Conservation (phyloP, 768 basidiomycete genomes). For the Leccinum imitatum region DNA sequence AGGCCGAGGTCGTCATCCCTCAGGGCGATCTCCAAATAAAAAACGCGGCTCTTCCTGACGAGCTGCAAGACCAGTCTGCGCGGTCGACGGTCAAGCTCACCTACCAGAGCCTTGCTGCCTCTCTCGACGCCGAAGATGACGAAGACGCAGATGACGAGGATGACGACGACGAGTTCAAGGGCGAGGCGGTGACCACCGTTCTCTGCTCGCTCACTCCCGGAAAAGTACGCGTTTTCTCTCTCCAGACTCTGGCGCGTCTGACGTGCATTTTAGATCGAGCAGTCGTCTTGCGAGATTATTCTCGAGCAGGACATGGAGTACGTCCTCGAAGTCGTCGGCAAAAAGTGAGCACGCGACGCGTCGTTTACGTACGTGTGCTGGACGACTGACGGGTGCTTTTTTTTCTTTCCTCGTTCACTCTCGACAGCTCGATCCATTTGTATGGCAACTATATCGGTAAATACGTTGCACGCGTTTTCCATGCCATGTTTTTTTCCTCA, state of each 20-base stretch:
- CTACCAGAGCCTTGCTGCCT: constrained; percentile 41
- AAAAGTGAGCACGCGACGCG: constrained; percentile 57
- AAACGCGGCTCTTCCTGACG: constrained; percentile 78
- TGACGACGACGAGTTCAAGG: constrained; percentile 37
- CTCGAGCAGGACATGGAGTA: constrained; percentile 67
- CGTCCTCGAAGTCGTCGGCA: constrained; percentile 69
- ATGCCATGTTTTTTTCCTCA: not conserved
- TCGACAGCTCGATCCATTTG: constrained; percentile 63
- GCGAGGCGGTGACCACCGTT: constrained; percentile 49
- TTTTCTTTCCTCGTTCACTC: not conserved
- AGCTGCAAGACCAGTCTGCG: constrained; percentile 57
- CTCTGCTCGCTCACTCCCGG: constrained; percentile 81
- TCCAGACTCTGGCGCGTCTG: not conserved
- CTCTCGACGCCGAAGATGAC: constrained; percentile 40
- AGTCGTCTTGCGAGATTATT: constrained; percentile 66
- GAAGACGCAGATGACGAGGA: constrained; percentile 44
- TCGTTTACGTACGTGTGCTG: not conserved
- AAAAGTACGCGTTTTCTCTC: constrained; percentile 48
- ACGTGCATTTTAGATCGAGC: constrained; percentile 61
- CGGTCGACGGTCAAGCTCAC: constrained; percentile 69
- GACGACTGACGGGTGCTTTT: constrained; percentile 10
- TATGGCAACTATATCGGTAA: constrained; percentile 85
- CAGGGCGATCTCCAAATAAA: constrained; percentile 75
- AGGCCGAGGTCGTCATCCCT: constrained; percentile 56
- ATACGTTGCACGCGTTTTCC: not conserved